Evolutionary conservation across 352 stramenopile species (phyloP).

Genomic region (Globisporangium paroecandrum): DNA sequence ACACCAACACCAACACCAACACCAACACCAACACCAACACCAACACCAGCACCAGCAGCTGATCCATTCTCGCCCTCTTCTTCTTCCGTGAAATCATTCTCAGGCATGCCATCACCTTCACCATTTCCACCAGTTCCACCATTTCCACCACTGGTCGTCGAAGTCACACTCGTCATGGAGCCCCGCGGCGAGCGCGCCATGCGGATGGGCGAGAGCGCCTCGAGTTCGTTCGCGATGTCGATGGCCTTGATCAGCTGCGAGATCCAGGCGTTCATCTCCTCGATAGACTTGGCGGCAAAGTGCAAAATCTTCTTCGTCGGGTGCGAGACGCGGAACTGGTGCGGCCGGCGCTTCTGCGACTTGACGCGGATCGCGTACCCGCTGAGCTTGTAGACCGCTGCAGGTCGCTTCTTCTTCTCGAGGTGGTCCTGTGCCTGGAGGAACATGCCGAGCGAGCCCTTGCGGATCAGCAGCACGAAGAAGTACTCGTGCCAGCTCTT

Average conservation of each 20-base stretch:
- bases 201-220: constrained; percentile 20
- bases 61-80: neutral
- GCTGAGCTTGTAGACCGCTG: constrained; percentile 66
- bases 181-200: constrained; percentile 5
- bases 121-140: neutral
- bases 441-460: constrained; percentile 72
- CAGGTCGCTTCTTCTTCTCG: constrained; percentile 38
- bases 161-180: neutral
- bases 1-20: too few species aligned
- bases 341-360: constrained; percentile 57
- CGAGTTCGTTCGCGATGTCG: constrained; percentile 50
- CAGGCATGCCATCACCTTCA: neutral
- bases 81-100: constrained; percentile 16
- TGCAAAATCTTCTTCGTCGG: constrained; percentile 57
- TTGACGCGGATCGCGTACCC: constrained; percentile 65
- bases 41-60: too few species aligned
- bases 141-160: neutral
- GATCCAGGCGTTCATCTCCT: constrained; percentile 74
- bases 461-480: constrained; percentile 70
- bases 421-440: constrained; percentile 38
- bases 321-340: constrained; percentile 61
- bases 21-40: too few species aligned
- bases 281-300: constrained; percentile 51
- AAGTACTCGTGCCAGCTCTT: constrained; percentile 66
- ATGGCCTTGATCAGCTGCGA: constrained; percentile 55